phyloP scores from a whole-genome alignment of 495 filamentous ascomycete species.

The Sabuloglossum arenarium region DNA sequence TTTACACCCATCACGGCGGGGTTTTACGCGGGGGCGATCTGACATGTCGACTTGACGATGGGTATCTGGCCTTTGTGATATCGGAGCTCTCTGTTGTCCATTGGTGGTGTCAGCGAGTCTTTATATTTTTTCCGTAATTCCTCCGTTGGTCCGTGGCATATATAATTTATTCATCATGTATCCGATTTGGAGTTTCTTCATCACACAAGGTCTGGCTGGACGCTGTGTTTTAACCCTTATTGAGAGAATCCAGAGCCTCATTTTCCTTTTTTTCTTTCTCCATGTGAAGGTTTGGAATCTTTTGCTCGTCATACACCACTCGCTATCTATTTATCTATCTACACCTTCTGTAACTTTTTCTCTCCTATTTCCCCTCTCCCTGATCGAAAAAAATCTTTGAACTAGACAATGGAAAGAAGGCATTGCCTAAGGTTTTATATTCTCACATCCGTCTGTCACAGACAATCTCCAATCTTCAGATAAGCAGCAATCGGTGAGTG shows the following conservation, averaged over 20 bases:
- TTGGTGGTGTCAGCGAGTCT: not conserved
- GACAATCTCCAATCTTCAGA: too few relatives aligned
- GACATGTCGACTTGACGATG: not conserved
- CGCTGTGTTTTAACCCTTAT: too few relatives aligned
- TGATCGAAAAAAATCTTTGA: too few relatives aligned
- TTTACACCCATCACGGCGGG: not conserved
- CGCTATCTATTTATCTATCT: too few relatives aligned
- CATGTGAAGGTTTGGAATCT: not conserved
- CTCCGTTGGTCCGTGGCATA: not conserved
- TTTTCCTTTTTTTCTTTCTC: not conserved
- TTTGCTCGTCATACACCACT: not conserved
- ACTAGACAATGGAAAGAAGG: not conserved
- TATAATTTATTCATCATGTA: not conserved
- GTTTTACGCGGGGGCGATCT: not conserved
- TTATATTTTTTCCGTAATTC: not conserved
- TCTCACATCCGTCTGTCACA: too few relatives aligned
- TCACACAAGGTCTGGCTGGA: too few relatives aligned
- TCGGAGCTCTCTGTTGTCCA: not conserved
- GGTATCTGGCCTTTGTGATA: not conserved
- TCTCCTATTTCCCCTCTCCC: not conserved
- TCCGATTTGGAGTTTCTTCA: not conserved
- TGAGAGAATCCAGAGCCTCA: too few relatives aligned
- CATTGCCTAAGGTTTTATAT: not conserved
- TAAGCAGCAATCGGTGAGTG: too few relatives aligned
- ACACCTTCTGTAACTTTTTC: not conserved